phyloP scores from a whole-genome alignment of 495 filamentous ascomycete genomes.

The Letharia lupina region DNA sequence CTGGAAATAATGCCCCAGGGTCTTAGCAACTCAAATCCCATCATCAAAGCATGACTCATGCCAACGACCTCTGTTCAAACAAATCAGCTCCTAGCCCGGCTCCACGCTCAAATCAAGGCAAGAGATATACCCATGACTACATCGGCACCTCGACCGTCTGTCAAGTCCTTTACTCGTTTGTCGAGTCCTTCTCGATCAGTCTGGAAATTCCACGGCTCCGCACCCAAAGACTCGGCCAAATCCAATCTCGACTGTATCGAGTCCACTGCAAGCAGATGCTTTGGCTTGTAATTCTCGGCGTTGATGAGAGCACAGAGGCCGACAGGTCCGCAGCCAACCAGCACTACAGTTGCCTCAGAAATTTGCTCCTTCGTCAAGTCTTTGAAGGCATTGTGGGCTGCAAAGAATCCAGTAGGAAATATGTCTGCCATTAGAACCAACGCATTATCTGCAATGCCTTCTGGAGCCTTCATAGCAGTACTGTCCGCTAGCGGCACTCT shows the following conservation, averaged over 20 bases:
- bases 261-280: constrained; percentile 79
- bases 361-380: constrained; percentile 53
- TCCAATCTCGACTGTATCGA: constrained; percentile 69
- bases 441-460: constrained; percentile 64
- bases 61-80: constrained; percentile 66
- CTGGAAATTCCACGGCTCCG: constrained; percentile 77
- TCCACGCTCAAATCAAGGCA: background rate
- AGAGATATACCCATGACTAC: constrained; percentile 50
- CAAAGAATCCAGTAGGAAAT: constrained; percentile 68
- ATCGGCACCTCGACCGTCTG: constrained; percentile 79
- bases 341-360: constrained; percentile 61
- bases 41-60: constrained; percentile 68
- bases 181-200: constrained; percentile 59
- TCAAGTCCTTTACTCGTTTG: constrained; percentile 64
- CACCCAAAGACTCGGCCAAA: constrained; percentile 67
- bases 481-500: constrained; percentile 72
- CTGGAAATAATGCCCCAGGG: constrained; percentile 74
- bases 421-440: constrained; percentile 90
- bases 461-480: constrained; percentile 68
- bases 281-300: constrained; percentile 70
- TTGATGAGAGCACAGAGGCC: constrained; percentile 84
- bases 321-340: constrained; percentile 85
- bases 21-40: constrained; percentile 75
- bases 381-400: constrained; percentile 73
- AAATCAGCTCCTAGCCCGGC: background rate